phyloP scores from a whole-genome alignment of 371 early-diverging fungal species.

The Sanchytrium tribonematis region DNA sequence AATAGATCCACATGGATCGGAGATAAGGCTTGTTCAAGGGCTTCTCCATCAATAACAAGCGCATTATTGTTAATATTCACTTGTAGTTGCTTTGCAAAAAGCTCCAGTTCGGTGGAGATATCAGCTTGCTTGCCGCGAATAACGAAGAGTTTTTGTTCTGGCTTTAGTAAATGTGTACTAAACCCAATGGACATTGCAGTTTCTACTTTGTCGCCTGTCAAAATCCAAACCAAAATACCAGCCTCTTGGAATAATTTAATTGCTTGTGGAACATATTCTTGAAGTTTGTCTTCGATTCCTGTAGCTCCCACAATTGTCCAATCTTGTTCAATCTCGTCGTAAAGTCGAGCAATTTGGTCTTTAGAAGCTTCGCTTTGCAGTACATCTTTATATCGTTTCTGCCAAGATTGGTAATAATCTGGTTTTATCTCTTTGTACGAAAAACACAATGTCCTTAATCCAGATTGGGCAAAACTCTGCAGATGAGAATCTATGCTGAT shows the following conservation, averaged over 20 bases:
- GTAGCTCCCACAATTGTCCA: neutral
- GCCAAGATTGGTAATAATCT: neutral
- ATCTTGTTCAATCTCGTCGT: neutral
- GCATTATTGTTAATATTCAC: constrained; percentile 13
- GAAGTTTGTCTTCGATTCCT: constrained; percentile 1
- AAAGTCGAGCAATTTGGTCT: neutral
- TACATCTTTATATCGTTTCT: neutral
- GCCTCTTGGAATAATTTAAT: constrained; percentile 54
- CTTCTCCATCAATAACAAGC: constrained; percentile 66
- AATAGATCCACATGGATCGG: constrained; percentile 18
- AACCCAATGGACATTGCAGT: constrained; percentile 85
- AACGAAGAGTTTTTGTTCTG: constrained; percentile 34
- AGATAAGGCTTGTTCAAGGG: constrained; percentile 45
- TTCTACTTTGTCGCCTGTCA: constrained; percentile 98
- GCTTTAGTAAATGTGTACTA: constrained; percentile 39
- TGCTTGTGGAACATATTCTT: constrained; percentile 8
- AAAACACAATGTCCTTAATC: neutral
- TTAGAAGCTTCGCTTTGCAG: neutral
- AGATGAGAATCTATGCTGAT: neutral
- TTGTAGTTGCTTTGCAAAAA: neutral
- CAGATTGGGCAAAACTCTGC: neutral
- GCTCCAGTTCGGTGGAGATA: neutral
- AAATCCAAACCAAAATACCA: constrained; percentile 91
- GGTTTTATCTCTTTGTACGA: neutral
- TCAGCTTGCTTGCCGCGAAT: constrained; percentile 21